phyloP scores from a whole-genome alignment of 345 rosid species.

The Bretschneidera sinensis region DNA sequence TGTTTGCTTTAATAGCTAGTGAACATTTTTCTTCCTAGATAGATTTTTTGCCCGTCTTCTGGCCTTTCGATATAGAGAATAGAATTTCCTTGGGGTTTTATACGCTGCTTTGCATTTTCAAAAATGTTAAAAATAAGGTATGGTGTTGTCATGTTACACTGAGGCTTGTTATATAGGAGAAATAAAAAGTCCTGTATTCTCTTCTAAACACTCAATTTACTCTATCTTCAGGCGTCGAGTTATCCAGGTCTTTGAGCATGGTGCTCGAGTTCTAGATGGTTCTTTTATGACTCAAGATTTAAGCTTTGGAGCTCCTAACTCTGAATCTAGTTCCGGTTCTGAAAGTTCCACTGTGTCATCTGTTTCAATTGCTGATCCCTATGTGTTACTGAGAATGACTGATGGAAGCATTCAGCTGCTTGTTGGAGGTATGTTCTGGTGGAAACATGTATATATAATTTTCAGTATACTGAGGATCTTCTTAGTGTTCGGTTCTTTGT shows the following conservation, averaged over 20 bases:
- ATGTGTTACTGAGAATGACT: constrained; percentile 77
- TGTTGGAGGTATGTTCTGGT: constrained; percentile 66
- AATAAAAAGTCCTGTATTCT: constrained; percentile 3
- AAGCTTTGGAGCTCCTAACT: constrained; percentile 60
- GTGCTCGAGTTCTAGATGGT: constrained; percentile 95
- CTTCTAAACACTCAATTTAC: constrained; percentile 7
- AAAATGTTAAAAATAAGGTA: not conserved
- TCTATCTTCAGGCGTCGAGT: constrained; percentile 71
- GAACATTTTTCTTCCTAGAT: too few relatives aligned
- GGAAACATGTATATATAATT: not conserved
- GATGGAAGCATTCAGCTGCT: constrained; percentile 87
- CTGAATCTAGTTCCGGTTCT: constrained; percentile 65
- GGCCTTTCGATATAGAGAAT: too few relatives aligned
- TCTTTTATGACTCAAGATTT: constrained; percentile 93
- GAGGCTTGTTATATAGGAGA: not conserved
- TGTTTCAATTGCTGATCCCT: constrained; percentile 96
- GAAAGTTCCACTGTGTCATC: constrained; percentile 62
- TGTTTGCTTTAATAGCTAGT: not conserved
- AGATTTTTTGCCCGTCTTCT: too few relatives aligned
- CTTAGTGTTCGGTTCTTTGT: not conserved
- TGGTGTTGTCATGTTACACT: not conserved
- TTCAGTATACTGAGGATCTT: not conserved
- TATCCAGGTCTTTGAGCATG: constrained; percentile 85
- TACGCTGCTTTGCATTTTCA: not conserved
- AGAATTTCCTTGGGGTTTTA: too few relatives aligned